phyloP scores from a whole-genome alignment of 2,329 filamentous ascomycete species.

The Fusarium liriodendri region DNA sequence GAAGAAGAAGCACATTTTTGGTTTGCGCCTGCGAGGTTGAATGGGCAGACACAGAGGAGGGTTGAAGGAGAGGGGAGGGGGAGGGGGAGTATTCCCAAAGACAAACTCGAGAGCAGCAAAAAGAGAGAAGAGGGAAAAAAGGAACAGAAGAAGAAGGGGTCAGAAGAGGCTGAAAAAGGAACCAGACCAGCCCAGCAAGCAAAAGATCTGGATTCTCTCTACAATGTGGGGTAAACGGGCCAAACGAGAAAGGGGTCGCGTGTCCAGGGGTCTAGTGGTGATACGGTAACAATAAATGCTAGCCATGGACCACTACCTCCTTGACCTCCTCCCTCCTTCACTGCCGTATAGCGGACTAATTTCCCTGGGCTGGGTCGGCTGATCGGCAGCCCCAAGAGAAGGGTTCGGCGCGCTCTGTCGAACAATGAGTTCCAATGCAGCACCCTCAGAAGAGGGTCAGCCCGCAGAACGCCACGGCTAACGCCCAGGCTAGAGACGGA shows the following conservation, averaged over 20 bases:
- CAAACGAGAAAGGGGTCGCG: constrained; percentile 41
- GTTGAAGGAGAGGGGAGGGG: constrained; percentile 4
- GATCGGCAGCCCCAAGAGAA: not conserved
- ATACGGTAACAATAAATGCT: not conserved
- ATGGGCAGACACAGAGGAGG: constrained; percentile 14
- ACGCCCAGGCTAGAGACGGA: not conserved
- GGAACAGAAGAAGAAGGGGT: constrained; percentile 9
- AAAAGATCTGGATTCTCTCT: constrained; percentile 16
- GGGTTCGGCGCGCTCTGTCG: not conserved
- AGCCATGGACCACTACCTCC: too few species aligned
- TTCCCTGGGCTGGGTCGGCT: not conserved
- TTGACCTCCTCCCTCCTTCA: too few species aligned
- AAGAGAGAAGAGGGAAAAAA: constrained; percentile 3
- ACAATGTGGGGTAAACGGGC: constrained; percentile 37
- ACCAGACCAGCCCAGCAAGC: not conserved
- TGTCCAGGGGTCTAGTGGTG: constrained; percentile 25
- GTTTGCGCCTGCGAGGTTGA: constrained; percentile 26
- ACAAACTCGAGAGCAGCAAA: not conserved
- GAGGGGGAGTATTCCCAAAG: not conserved
- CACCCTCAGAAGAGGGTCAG: not conserved
- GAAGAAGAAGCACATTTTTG: constrained; percentile 34
- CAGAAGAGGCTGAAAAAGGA: not conserved
- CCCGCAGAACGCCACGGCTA: not conserved
- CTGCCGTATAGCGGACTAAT: not conserved
- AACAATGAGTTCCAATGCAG: not conserved